A percentile compares a stretch with the other conserved stretches of the same genome.
Evolutionary conservation across 257 asterid genomes (phyloP).

Genomic region (Parsonsia alboflavescens): DNA sequence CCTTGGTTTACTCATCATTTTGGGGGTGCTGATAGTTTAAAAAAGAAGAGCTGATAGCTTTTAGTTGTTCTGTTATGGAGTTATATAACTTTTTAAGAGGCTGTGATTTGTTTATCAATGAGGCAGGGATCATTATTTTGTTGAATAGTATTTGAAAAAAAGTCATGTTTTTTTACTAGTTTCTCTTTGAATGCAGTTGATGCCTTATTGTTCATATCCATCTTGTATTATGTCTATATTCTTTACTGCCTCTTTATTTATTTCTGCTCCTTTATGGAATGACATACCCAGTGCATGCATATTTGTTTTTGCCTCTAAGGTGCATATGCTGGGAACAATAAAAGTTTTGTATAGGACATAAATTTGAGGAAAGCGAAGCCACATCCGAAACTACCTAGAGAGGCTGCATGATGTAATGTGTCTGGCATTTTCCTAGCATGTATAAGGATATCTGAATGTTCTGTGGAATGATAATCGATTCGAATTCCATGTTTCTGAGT

Average conservation of each 20-base stretch:
- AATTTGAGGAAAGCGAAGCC: neutral
- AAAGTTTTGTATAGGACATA: neutral
- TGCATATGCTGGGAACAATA: neutral
- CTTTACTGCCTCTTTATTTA: neutral
- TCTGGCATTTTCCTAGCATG: neutral
- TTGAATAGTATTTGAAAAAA: no score
- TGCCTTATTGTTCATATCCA: neutral
- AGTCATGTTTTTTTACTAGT: no score
- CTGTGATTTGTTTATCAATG: neutral
- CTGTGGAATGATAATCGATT: neutral
- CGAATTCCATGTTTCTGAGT: neutral
- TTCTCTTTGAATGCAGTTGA: neutral
- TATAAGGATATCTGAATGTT: neutral
- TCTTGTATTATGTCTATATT: neutral
- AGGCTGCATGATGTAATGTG: no score
- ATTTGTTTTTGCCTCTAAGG: neutral
- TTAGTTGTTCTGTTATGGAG: neutral
- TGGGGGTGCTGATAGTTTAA: no score
- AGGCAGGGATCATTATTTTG: neutral
- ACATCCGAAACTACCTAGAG: no score
- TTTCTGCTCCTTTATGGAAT: neutral
- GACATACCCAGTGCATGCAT: neutral
- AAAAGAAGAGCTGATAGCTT: no score
- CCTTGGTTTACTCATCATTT: no score
- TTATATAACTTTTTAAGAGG: neutral